These are phyloP conservation scores for Apiospora koreana DNA, from an alignment of 2,329 filamentous ascomycete genomes.

Conservation along the genomic window DNA sequence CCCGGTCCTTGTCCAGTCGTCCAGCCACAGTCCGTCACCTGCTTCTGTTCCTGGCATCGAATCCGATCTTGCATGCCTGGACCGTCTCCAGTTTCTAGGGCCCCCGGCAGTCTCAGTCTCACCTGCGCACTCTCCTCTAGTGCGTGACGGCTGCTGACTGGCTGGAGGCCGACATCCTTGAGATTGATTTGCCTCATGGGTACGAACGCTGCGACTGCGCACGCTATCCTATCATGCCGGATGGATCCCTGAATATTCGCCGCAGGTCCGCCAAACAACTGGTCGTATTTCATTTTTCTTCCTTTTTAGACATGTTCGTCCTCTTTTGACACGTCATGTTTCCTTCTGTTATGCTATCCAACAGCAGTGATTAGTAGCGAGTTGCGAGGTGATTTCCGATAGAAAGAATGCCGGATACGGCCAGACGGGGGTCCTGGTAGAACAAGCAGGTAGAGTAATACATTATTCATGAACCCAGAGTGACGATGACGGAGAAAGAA, in stretches of 20 bases:
- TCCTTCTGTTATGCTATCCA: not conserved
- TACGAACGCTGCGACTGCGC: not conserved
- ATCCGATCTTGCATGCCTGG: not conserved
- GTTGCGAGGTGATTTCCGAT: not conserved
- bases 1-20: not conserved
- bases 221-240: not conserved
- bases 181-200: not conserved
- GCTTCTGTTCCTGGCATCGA: not conserved
- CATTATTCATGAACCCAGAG: not conserved
- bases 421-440: too few relatives aligned
- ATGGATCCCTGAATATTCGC: not conserved
- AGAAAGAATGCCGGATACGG: not conserved
- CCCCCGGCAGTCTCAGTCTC: not conserved
- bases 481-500: not conserved
- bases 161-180: not conserved
- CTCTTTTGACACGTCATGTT: too few relatives aligned
- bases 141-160: not conserved
- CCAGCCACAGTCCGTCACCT: not conserved
- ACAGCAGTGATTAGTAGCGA: not conserved
- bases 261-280: not conserved
- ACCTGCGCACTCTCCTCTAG: not conserved
- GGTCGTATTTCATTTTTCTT: not conserved
- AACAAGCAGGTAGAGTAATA: not conserved
- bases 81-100: not conserved
- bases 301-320: too few relatives aligned